Evolutionary conservation across 148 eudicot species (phyloP).

Genomic region (Polygonum maritimum): DNA sequence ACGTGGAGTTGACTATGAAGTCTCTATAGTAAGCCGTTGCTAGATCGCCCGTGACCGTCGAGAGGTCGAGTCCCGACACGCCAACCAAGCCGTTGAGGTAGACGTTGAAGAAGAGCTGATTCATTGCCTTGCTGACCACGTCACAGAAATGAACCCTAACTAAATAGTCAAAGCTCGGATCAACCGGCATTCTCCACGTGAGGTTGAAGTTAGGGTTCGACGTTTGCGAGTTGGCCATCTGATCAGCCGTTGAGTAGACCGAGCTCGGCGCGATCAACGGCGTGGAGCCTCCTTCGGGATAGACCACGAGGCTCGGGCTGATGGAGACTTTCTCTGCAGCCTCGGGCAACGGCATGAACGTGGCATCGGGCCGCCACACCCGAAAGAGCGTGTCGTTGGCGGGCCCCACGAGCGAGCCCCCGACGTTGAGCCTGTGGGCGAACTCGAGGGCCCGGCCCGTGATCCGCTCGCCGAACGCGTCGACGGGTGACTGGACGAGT

Average conservation of each 20-base stretch:
- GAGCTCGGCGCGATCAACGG: slow-evolving; percentile 38
- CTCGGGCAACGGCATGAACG: slow-evolving; percentile 30
- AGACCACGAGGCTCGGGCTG: slow-evolving; percentile 24
- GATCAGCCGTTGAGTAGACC: slow-evolving; percentile 39
- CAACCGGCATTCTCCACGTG: slow-evolving; percentile 46
- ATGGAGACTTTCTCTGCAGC: slow-evolving; percentile 24
- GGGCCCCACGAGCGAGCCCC: slow-evolving; percentile 42
- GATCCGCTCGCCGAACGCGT: slow-evolving; percentile 18
- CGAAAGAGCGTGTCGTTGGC: slow-evolving; percentile 49
- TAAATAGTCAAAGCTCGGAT: slow-evolving; percentile 40
- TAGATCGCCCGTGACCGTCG: slow-evolving; percentile 31
- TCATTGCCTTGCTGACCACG: slow-evolving; percentile 33
- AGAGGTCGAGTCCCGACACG: slow-evolving; percentile 38
- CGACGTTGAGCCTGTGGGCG: slow-evolving; percentile 36
- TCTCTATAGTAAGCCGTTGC: slow-evolving; percentile 52
- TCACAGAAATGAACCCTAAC: slow-evolving; percentile 60
- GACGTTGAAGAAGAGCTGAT: slow-evolving; percentile 46
- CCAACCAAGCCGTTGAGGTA: slow-evolving; percentile 41
- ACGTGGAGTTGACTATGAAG: slow-evolving; percentile 35
- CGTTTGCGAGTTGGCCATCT: slow-evolving; percentile 35
- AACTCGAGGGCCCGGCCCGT: slow-evolving; percentile 28
- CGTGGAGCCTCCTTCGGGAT: slow-evolving; percentile 35
- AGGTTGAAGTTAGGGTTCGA: slow-evolving; percentile 32
- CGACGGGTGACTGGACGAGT: slow-evolving; percentile 25
- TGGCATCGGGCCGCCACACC: slow-evolving; percentile 37